These are phyloP conservation scores for Penicillium ochrochloron DNA, from an alignment of 495 filamentous ascomycete species.

Conservation along the genomic window DNA sequence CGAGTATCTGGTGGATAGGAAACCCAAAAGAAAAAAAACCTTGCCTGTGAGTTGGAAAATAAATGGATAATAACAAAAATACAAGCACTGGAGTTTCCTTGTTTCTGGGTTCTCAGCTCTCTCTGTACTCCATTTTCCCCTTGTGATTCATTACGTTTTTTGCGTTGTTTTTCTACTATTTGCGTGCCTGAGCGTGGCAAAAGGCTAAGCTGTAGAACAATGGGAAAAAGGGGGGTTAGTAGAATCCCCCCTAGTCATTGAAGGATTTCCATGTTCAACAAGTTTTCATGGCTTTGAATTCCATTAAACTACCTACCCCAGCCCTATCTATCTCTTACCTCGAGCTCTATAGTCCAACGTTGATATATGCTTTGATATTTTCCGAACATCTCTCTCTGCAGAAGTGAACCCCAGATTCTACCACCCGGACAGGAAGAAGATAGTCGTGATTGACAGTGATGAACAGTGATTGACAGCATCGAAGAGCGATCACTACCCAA, in stretches of 20 bases:
- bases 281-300: background rate
- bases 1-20: constrained; percentile 2
- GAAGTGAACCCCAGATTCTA: constrained; percentile 22
- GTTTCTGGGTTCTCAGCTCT: background rate
- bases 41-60: background rate
- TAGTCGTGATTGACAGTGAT: constrained; percentile 37
- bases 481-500: constrained; percentile 36
- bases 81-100: background rate
- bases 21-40: background rate
- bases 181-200: background rate
- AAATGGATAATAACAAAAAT: background rate
- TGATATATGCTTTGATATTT: constrained; percentile 3
- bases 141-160: background rate
- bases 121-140: background rate
- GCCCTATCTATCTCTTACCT: background rate
- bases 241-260: background rate
- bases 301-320: background rate
- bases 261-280: background rate
- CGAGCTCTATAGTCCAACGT: background rate
- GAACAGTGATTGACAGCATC: constrained; percentile 12
- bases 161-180: background rate
- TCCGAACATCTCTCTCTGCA: constrained; percentile 10
- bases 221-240: background rate
- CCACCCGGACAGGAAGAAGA: constrained; percentile 23
- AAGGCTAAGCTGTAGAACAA: background rate